A percentile compares a stretch with the other conserved stretches of the same genome.
phyloP scores from a whole-genome alignment of 176 grass and related monocot species.

The Thalia dealbata region DNA sequence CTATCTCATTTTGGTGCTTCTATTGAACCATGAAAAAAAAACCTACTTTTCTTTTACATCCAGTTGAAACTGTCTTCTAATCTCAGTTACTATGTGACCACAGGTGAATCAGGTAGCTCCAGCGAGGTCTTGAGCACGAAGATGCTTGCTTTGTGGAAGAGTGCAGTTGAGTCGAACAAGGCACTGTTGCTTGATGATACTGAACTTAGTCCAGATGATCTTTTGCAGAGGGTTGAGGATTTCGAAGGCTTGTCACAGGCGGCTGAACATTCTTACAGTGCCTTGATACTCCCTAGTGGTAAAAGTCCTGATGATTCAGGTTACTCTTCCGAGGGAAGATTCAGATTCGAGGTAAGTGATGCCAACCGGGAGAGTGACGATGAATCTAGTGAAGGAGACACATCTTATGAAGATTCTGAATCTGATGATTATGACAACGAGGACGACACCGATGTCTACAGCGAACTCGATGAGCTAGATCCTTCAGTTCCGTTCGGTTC shows the following conservation, averaged over 20 bases:
- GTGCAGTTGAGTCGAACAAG: conserved; percentile 54
- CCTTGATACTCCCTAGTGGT: conserved; percentile 40
- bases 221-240: conserved; percentile 53
- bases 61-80: neutral
- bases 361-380: conserved; percentile 14
- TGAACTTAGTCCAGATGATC: conserved; percentile 54
- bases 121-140: conserved; percentile 43
- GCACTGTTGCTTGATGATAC: conserved; percentile 53
- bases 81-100: conserved; percentile 3
- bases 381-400: conserved; percentile 12
- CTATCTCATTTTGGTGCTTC: neutral
- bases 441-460: conserved; percentile 11
- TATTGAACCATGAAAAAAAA: neutral
- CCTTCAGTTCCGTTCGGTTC: conserved; percentile 43
- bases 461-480: conserved; percentile 40
- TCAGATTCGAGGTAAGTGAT: conserved; percentile 21
- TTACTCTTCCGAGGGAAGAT: neutral
- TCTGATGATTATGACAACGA: neutral
- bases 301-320: conserved; percentile 18
- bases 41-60: neutral
- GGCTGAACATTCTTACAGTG: conserved; percentile 53
- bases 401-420: neutral
- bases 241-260: conserved; percentile 60
- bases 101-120: conserved; percentile 25
- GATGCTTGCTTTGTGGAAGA: conserved; percentile 58